A percentile compares a stretch with the other conserved stretches of the same genome.
phyloP scores from a whole-genome alignment of 192 early-diverging fungal species.

The Glomus cerebriforme region DNA sequence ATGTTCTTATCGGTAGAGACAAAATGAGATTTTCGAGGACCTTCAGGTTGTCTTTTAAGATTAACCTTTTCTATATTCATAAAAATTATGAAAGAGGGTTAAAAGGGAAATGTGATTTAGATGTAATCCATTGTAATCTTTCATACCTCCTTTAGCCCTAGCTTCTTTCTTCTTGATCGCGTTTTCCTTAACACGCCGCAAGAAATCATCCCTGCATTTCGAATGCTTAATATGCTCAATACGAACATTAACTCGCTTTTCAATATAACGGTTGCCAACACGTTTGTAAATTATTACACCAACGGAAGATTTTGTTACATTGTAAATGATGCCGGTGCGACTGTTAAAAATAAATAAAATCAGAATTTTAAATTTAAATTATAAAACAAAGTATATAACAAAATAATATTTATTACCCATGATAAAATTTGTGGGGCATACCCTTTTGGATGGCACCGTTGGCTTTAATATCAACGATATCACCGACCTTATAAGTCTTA shows the following conservation, averaged over 20 bases:
- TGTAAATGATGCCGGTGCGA: slow-evolving; percentile 98
- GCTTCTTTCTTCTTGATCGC: slow-evolving; percentile 82
- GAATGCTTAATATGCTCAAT: slow-evolving; percentile 99
- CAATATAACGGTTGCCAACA: slow-evolving; percentile 97
- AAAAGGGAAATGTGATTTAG: not conserved
- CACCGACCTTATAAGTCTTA: slow-evolving; percentile 98
- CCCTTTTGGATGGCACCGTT: slow-evolving; percentile 99
- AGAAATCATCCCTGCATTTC: slow-evolving; percentile 98
- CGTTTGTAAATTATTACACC: slow-evolving; percentile 99
- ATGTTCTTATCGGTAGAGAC: slow-evolving; percentile 87
- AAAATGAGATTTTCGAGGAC: slow-evolving; percentile 86
- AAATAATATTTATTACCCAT: slow-evolving; percentile 61
- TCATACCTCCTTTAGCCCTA: slow-evolving; percentile 69
- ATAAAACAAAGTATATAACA: not conserved
- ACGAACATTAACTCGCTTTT: slow-evolving; percentile 98
- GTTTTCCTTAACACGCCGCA: slow-evolving; percentile 97
- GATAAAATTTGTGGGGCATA: slow-evolving; percentile 99
- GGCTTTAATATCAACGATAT: slow-evolving; percentile 99
- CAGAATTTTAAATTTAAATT: not conserved
- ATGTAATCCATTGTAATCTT: not conserved
- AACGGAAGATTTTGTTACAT: slow-evolving; percentile 99
- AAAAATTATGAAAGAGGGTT: not conserved
- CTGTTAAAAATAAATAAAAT: slow-evolving; percentile 43
- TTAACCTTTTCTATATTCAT: slow-evolving; percentile 56
- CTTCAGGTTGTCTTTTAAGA: slow-evolving; percentile 89